Conservation (phyloP, 148 eudicot genomes). For the Tetragonia tetragonoides region DNA sequence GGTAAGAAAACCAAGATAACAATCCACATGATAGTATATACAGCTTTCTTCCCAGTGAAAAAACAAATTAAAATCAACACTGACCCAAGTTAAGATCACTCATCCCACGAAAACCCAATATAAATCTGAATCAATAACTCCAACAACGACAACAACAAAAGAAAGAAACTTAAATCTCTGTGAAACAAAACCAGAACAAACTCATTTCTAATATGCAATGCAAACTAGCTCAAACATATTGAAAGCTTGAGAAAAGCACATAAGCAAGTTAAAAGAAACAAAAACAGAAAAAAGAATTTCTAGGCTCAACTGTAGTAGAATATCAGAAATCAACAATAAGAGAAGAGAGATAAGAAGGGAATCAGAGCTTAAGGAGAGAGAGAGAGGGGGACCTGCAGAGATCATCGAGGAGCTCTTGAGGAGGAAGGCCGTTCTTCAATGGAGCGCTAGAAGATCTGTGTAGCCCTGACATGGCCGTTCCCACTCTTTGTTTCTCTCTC, state of each 20-base stretch:
- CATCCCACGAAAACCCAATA: too few species aligned
- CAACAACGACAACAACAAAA: background rate
- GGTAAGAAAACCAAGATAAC: too few species aligned
- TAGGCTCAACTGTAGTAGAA: background rate
- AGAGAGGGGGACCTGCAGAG: conserved; percentile 74
- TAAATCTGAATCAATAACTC: background rate
- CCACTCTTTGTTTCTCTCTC: background rate
- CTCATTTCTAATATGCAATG: background rate
- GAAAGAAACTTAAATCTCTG: background rate
- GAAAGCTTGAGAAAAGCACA: background rate
- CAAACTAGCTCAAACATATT: background rate
- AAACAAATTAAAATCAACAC: too few species aligned
- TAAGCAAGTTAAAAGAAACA: background rate
- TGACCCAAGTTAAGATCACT: too few species aligned
- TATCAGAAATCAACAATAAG: background rate
- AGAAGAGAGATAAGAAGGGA: background rate
- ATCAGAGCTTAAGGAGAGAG: background rate
- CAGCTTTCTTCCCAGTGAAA: too few species aligned
- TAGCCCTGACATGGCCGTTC: conserved; percentile 51
- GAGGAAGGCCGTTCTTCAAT: conserved; percentile 70
- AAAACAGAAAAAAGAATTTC: background rate
- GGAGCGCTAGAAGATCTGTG: conserved; percentile 73
- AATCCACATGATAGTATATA: too few species aligned
- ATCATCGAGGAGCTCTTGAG: conserved; percentile 98
- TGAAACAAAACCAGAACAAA: background rate